phyloP scores from a whole-genome alignment of 2,329 filamentous ascomycete genomes.

The Reticulascus tulasneorum region DNA sequence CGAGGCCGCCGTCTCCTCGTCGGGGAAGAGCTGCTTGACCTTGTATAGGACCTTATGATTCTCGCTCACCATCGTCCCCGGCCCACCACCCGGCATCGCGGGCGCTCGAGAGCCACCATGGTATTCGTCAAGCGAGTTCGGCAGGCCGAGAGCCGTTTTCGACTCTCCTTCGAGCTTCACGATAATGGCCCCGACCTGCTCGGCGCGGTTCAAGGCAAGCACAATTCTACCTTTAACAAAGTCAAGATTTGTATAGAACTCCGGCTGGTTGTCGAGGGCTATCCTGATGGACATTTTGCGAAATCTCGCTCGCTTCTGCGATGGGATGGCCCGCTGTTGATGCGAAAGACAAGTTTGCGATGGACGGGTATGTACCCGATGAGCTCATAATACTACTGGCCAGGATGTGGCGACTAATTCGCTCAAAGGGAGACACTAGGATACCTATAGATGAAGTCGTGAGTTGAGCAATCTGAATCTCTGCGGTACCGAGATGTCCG shows the following conservation, averaged over 20 bases:
- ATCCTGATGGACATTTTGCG: slow-evolving; percentile 65
- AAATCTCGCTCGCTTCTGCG: too few species aligned
- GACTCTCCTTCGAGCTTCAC: slow-evolving; percentile 84
- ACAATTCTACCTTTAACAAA: slow-evolving; percentile 60
- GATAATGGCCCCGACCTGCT: slow-evolving; percentile 67
- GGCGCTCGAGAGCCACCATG: slow-evolving; percentile 2
- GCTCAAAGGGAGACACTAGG: too few species aligned
- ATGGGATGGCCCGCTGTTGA: too few species aligned
- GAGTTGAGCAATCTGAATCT: too few species aligned
- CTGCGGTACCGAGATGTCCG: too few species aligned
- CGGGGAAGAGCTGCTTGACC: slow-evolving; percentile 68
- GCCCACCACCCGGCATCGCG: slow-evolving; percentile 32
- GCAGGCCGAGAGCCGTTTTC: slow-evolving; percentile 58
- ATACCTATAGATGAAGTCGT: too few species aligned
- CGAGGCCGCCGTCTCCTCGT: slow-evolving; percentile 40
- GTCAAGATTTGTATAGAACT: slow-evolving; percentile 79
- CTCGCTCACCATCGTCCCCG: slow-evolving; percentile 46
- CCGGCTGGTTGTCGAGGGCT: slow-evolving; percentile 60
- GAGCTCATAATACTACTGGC: too few species aligned
- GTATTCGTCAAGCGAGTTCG: slow-evolving; percentile 35
- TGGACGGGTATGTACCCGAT: too few species aligned
- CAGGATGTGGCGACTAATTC: too few species aligned
- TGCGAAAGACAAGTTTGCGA: too few species aligned
- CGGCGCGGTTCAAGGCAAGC: slow-evolving; percentile 57
- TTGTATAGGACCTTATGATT: slow-evolving; percentile 74